Base-by-base conservation (phyloP, 352 stramenopile genomes). In the Pythium rishiriense region DNA sequence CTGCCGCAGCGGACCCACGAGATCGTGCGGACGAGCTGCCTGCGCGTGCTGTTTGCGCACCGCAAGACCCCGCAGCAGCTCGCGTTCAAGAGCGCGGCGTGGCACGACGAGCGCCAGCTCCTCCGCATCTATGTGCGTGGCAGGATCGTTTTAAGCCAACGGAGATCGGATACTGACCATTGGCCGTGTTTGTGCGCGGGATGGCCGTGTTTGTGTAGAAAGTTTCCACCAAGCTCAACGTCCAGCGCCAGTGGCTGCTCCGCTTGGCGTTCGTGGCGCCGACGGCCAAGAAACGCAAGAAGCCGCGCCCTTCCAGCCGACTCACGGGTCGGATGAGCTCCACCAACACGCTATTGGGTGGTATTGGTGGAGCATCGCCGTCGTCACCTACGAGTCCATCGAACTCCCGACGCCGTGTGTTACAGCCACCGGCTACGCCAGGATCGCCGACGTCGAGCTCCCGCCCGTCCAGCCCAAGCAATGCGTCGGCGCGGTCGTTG, bases 61-160 rank as follows among this genome's bases (percentile, higher is more conserved):
- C 79, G 75, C 19, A 83, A 83, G 50, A 73, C 75, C 21, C 51
- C 28, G 2, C 57, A 55, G 1, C 55, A 66, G 3, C 70, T 76
- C n/a, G 77, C 75, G 29, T 85, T 88, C 51, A 76, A 76, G 50
- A 79, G 51, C 7, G 48, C 58, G 9, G 70, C 68, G 42, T 88
- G 79, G 79, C 49, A 64, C 26, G 70, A 85, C 57, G 69, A 88
- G 39, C 75, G 68, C 15, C 72, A 77, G 26, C 78, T 82, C 52
- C 67, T 88, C 1, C 69, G 55, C 5, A 75, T 88, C 24, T 73
- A 80, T 50, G 79, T 88, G 52, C 47, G 78, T 79, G n/a, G 24
- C 26, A 47, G 17, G 8, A 46, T 54, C 29, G 17, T 14, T 24
- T 6, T 28, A n/a, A n/a, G n/a, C n/a, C n/a, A n/a, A n/a, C n/a